These are phyloP conservation scores for Heliamphora pulchella DNA, from an alignment of 179 eudicot genomes.

Conservation along the genomic window DNA sequence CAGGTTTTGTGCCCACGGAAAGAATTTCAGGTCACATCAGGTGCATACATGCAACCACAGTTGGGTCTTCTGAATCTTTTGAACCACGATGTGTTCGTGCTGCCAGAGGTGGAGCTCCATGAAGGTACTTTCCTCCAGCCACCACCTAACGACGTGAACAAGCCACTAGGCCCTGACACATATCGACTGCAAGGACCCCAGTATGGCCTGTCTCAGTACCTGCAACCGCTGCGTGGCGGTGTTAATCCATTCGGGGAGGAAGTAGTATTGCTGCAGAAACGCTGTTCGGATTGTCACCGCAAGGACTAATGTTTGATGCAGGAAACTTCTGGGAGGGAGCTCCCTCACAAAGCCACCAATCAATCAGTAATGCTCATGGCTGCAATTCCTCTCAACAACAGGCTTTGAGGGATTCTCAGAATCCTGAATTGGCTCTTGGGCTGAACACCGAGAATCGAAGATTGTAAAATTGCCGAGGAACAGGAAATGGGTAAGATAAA, in stretches of 20 bases:
- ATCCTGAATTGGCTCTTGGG: conserved; percentile 12
- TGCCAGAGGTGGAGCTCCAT: background rate
- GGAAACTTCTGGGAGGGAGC: background rate
- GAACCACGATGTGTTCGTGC: background rate
- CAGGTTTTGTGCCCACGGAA: background rate
- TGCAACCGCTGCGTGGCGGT: background rate
- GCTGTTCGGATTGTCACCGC: background rate
- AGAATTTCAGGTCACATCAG: background rate
- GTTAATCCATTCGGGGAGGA: background rate
- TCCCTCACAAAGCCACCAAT: background rate
- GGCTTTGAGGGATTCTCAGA: background rate
- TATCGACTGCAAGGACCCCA: background rate
- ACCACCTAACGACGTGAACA: background rate
- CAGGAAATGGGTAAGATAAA: background rate
- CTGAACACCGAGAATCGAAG: background rate
- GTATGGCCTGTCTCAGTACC: background rate
- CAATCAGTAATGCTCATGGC: background rate
- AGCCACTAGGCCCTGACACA: background rate
- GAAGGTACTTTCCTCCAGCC: background rate
- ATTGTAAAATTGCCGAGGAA: background rate
- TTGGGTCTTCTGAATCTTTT: conserved; percentile 1
- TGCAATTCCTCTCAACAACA: conserved; percentile 5
- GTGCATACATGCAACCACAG: background rate
- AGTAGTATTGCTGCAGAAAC: background rate
- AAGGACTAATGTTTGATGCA: background rate